Conservation (phyloP, 2,329 filamentous ascomycete species). For the Colletotrichum sp. region DNA sequence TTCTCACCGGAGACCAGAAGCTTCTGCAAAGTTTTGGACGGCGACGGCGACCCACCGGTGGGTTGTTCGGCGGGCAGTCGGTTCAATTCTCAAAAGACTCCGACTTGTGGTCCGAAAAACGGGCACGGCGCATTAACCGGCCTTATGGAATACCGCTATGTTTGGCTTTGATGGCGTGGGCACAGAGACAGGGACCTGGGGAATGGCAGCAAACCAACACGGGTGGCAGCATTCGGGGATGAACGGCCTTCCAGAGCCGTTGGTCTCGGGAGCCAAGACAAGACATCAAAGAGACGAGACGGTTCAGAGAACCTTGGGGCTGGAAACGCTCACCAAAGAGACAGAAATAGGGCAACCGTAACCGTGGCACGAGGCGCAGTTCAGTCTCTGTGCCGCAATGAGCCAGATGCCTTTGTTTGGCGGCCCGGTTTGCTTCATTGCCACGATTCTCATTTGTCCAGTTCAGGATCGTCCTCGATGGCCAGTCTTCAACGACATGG, state of each 20-base stretch:
- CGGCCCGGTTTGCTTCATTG: background rate
- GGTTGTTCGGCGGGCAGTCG: constrained; percentile 10
- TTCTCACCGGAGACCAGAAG: background rate
- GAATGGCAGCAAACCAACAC: background rate
- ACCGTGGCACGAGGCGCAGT: background rate
- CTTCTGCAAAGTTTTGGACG: background rate
- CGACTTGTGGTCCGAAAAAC: constrained; percentile 14
- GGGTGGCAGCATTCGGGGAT: background rate
- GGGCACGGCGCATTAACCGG: constrained; percentile 10
- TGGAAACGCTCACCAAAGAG: background rate
- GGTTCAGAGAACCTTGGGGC: background rate
- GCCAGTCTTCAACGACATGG: background rate
- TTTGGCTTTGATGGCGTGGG: background rate
- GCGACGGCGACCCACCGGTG: background rate
- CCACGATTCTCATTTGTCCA: background rate
- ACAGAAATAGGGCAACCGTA: background rate
- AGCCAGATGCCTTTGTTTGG: background rate
- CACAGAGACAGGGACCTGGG: background rate
- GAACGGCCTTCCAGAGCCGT: background rate
- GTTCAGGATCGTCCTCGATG: background rate
- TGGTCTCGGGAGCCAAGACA: background rate
- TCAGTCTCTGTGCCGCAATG: background rate
- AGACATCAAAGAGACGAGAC: background rate
- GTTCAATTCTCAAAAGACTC: constrained; percentile 9
- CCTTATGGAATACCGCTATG: background rate